Conservation (phyloP, 2,329 filamentous ascomycete species). For the Myrmaecium sp. region DNA sequence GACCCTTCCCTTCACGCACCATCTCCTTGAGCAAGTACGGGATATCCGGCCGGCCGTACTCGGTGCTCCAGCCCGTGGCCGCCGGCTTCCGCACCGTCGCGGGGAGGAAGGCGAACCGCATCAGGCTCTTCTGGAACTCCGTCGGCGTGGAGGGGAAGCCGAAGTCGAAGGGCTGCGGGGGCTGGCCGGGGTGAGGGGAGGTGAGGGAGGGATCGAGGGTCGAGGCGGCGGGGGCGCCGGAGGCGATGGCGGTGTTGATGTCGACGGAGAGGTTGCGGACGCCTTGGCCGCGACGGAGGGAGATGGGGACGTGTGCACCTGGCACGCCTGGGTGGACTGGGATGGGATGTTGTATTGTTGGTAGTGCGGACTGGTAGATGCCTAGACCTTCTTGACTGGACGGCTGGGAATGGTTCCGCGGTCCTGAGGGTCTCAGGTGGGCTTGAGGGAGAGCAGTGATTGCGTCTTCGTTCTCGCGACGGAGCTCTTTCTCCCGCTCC, state of each 20-base stretch:
- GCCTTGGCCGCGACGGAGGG: constrained; percentile 21
- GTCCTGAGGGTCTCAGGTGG: constrained; percentile 16
- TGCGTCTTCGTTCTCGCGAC: constrained; percentile 67
- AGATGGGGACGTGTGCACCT: constrained; percentile 12
- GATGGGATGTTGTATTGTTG: too few species aligned
- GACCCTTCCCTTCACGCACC: constrained; percentile 63
- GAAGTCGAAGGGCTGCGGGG: constrained; percentile 25
- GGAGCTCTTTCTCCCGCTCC: constrained; percentile 63
- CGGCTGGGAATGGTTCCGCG: constrained; percentile 7
- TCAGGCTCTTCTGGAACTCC: constrained; percentile 73
- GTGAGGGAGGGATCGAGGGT: constrained; percentile 25
- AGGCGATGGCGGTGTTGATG: constrained; percentile 21
- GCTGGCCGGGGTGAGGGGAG: constrained; percentile 5
- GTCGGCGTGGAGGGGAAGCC: constrained; percentile 74
- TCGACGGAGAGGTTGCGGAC: constrained; percentile 26
- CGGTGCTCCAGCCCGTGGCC: constrained; percentile 72
- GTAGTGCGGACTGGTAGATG: too few species aligned
- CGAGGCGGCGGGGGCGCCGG: constrained; percentile 15
- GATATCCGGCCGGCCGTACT: constrained; percentile 81
- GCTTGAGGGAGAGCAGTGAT: constrained; percentile 62
- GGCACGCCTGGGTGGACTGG: constrained; percentile 5
- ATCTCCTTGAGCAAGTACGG: constrained; percentile 73
- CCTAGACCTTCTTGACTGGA: too few species aligned
- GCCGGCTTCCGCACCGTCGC: constrained; percentile 29
- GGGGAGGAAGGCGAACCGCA: constrained; percentile 73